Conservation (phyloP, 2,329 filamentous ascomycete species). For the Chaetomium sp. region DNA sequence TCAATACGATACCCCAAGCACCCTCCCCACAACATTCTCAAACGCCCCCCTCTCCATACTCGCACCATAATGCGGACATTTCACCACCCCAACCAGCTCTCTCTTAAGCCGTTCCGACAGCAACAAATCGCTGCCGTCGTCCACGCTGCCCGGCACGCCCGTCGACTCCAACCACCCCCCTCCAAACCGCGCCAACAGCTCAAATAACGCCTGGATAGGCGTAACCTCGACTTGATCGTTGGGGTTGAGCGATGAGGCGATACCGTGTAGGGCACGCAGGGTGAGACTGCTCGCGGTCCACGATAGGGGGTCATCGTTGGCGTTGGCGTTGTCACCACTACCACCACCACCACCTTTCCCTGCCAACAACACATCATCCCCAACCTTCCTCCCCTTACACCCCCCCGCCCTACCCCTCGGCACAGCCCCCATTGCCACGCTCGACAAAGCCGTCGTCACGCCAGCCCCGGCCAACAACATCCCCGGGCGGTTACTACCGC, state of each 20-base stretch:
- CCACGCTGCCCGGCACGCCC: slow-evolving; percentile 24
- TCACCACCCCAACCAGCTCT: slow-evolving; percentile 38
- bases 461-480: slow-evolving; percentile 23
- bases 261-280: slow-evolving; percentile 37
- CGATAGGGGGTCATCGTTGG: slow-evolving; percentile 16
- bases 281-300: slow-evolving; percentile 38
- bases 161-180: slow-evolving; percentile 32
- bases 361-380: too few relatives aligned
- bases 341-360: too few relatives aligned
- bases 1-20: slow-evolving; percentile 25
- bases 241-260: slow-evolving; percentile 40
- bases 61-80: slow-evolving; percentile 44
- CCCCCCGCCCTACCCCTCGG: too few relatives aligned
- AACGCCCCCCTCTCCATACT: slow-evolving; percentile 41
- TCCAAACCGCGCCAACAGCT: slow-evolving; percentile 39
- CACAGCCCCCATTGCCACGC: not conserved
- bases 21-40: slow-evolving; percentile 38
- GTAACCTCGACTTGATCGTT: slow-evolving; percentile 38
- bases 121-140: not conserved
- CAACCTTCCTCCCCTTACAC: too few relatives aligned
- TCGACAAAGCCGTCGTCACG: not conserved
- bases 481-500: not conserved
- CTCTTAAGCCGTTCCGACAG: slow-evolving; percentile 30
- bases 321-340: not conserved
- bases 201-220: slow-evolving; percentile 51